These are phyloP conservation scores for Boletus rubropictus DNA, from an alignment of 768 basidiomycete species.

Conservation along the genomic window DNA sequence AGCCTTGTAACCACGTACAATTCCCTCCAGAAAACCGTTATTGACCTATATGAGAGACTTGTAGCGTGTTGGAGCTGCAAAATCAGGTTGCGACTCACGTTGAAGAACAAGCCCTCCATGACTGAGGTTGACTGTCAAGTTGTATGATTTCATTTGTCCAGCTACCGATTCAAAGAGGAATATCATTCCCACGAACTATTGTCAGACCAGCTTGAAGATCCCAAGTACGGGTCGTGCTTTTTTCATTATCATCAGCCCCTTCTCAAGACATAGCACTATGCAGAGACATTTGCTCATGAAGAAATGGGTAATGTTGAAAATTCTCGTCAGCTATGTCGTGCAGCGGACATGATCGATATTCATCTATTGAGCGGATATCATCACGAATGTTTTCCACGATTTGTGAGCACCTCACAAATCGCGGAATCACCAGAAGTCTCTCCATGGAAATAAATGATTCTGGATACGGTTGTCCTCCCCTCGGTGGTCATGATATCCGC, in stretches of 20 bases:
- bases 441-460: too few relatives aligned
- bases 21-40: slow-evolving; percentile 72
- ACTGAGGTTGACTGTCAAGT: slow-evolving; percentile 6
- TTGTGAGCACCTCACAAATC: too few relatives aligned
- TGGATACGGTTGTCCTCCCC: too few relatives aligned
- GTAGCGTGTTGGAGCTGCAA: not conserved
- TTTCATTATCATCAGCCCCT: not conserved
- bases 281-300: not conserved
- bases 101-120: slow-evolving; percentile 90
- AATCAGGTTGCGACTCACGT: slow-evolving; percentile 43
- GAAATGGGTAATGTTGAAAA: not conserved
- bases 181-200: slow-evolving; percentile 11
- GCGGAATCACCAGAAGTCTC: too few relatives aligned
- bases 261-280: too few relatives aligned
- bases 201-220: too few relatives aligned
- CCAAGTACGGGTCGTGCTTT: not conserved
- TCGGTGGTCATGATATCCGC: too few relatives aligned
- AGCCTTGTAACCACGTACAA: slow-evolving; percentile 88
- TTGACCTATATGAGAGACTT: slow-evolving; percentile 48
- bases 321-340: too few relatives aligned
- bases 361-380: too few relatives aligned
- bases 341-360: too few relatives aligned
- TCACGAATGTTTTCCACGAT: too few relatives aligned
- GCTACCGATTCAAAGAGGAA: slow-evolving; percentile 13
- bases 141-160: not conserved